A percentile compares a stretch with the other conserved stretches of the same genome.
phyloP scores from a whole-genome alignment of 306 rosid genomes.

The Ochetophila trinervis region DNA sequence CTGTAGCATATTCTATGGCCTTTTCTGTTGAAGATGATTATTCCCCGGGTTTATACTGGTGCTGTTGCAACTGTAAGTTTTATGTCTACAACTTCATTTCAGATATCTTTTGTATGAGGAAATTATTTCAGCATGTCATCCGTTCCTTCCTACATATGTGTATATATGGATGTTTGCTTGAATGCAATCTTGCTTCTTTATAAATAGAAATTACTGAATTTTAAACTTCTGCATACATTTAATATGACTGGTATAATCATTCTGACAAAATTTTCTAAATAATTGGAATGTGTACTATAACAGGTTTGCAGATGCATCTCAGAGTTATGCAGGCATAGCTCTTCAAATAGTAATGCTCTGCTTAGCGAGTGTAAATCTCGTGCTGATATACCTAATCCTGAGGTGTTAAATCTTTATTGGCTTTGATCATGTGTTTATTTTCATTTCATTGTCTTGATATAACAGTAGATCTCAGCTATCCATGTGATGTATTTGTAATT shows the following conservation, averaged over 20 bases:
- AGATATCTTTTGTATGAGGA: constrained; percentile 8
- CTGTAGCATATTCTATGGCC: constrained; percentile 96
- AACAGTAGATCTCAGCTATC: constrained; percentile 2
- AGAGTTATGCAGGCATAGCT: constrained; percentile 80
- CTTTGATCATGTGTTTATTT: background rate
- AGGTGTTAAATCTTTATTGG: constrained; percentile 40
- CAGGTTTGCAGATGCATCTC: constrained; percentile 98
- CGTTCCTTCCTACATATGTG: constrained; percentile 15
- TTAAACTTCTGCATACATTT: constrained; percentile 1
- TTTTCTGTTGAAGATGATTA: constrained; percentile 86
- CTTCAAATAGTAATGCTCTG: constrained; percentile 52
- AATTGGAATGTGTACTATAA: constrained; percentile 14
- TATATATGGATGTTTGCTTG: background rate
- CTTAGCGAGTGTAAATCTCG: constrained; percentile 70
- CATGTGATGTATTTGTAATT: constrained; percentile 29
- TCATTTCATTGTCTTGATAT: constrained; percentile 12
- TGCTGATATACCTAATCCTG: constrained; percentile 74
- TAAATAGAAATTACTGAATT: background rate
- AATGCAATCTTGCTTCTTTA: background rate
- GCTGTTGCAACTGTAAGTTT: constrained; percentile 80
- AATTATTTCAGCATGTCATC: constrained; percentile 18
- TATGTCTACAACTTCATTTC: background rate
- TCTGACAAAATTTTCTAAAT: background rate
- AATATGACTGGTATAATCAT: background rate
- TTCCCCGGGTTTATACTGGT: constrained; percentile 69